Conservation (phyloP, 2,329 filamentous ascomycete species). For the Colletotrichum spaethianum region DNA sequence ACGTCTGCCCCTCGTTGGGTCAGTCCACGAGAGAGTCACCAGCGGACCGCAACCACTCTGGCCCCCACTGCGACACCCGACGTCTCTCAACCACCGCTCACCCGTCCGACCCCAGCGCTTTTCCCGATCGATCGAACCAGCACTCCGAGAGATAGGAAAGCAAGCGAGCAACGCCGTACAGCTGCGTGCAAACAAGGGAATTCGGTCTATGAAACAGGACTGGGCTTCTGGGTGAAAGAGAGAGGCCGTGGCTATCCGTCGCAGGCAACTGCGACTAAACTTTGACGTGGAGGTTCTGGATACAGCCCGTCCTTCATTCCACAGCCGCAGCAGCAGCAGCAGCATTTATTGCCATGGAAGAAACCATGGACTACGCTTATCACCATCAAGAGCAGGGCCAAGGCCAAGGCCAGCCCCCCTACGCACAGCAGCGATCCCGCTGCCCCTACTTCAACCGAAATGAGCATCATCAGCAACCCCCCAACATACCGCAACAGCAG, state of each 20-base stretch:
- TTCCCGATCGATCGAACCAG: not conserved
- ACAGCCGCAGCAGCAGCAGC: not conserved
- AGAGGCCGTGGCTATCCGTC: not conserved
- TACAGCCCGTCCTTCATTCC: not conserved
- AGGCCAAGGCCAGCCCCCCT: constrained; percentile 26
- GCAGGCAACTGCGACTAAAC: not conserved
- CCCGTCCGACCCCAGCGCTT: constrained; percentile 4
- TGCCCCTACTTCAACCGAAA: constrained; percentile 30
- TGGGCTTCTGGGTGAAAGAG: constrained; percentile 5
- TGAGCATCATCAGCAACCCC: constrained; percentile 10
- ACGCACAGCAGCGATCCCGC: constrained; percentile 19
- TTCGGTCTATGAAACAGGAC: not conserved
- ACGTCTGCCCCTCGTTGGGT: constrained; percentile 4
- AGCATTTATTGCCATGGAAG: constrained; percentile 26
- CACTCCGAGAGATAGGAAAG: not conserved
- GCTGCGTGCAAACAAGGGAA: constrained; percentile 13
- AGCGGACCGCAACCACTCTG: constrained; percentile 4
- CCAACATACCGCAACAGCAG: not conserved
- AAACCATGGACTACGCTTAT: constrained; percentile 39
- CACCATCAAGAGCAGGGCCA: constrained; percentile 31
- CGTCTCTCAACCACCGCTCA: constrained; percentile 12
- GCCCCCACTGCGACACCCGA: not conserved
- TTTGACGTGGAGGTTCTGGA: not conserved
- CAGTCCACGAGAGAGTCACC: constrained; percentile 20
- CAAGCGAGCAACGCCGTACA: constrained; percentile 25